These are phyloP conservation scores for Niebla homalea DNA, from an alignment of 495 filamentous ascomycete genomes.

Conservation along the genomic window DNA sequence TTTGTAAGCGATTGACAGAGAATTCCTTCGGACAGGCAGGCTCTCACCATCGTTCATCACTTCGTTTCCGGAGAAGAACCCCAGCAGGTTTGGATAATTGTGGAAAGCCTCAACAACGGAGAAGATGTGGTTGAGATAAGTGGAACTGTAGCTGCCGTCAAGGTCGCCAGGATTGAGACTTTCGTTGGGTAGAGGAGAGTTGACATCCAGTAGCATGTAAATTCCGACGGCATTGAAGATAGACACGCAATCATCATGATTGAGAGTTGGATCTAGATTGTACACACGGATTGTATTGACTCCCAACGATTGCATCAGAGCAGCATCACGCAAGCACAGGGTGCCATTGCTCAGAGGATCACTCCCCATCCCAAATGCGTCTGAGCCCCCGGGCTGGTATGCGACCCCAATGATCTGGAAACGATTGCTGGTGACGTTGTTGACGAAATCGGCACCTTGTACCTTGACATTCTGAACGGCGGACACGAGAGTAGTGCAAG, in stretches of 20 bases:
- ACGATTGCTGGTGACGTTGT: conserved; percentile 60
- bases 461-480: conserved; percentile 65
- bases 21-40: background rate
- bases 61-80: conserved; percentile 90
- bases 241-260: conserved; percentile 79
- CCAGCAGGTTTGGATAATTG: conserved; percentile 78
- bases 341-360: conserved; percentile 69
- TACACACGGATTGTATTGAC: conserved; percentile 90
- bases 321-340: conserved; percentile 78
- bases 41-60: conserved; percentile 7
- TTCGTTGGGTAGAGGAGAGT: conserved; percentile 71
- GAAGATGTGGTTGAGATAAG: conserved; percentile 75
- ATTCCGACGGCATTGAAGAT: conserved; percentile 84
- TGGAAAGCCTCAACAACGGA: conserved; percentile 90
- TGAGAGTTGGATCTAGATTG: conserved; percentile 70
- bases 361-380: conserved; percentile 48
- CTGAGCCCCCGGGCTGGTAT: conserved; percentile 81
- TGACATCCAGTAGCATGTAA: conserved; percentile 67
- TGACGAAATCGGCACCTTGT: conserved; percentile 68
- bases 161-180: conserved; percentile 61
- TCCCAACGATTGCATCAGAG: conserved; percentile 75
- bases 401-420: conserved; percentile 86
- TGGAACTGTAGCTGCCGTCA: conserved; percentile 51
- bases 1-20: background rate
- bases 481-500: conserved; percentile 34